Evolutionary conservation across 2,329 filamentous ascomycete genomes (phyloP), one percentile per base, ranked within the genome.

Genomic region (Cercospora berteroae): DNA sequence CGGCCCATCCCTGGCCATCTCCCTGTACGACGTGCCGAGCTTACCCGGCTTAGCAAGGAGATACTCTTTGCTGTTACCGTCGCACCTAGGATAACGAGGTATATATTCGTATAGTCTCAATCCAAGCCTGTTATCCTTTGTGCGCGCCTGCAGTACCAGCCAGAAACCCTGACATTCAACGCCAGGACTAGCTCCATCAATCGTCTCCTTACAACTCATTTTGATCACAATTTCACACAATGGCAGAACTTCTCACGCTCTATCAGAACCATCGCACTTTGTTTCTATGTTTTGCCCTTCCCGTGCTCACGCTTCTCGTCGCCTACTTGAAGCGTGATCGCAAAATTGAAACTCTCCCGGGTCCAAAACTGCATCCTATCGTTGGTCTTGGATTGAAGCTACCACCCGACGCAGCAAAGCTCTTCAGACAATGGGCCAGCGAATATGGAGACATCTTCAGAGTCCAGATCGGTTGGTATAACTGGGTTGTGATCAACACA

Each of bases 391-490:
- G 56, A 7, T 20, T 59, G 29, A 59, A 36, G 18, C 20, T 39
- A 9, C 56, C 56, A n/a, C 56, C 56, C 4, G 39, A 59, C 18
- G 56, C 56, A 9, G 31, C 58, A 20, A 48, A 20, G 18, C 42
- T 48, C 42, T 48, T 48, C 42, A 48, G 31, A 23, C 27, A 60
- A 44, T 61, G 59, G 59, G 39, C 36, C 2, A 16, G 20, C 3
- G 36, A 61, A 29, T 61, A 61, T 50, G 59, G 59, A 16, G 59
- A 61, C 18, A 48, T 61, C 12, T 48, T 61, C 36, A 25, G 6
- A 20, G 20, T 61, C 2, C 59, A 8, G 2, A 29, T 61, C 1
- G 59, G 59, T 20, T 61, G 59, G 59, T 48, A 61, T 6, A 61
- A 61, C 25, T 61, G 59, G 59, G 39, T 61, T 10, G 36, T 48